Evolutionary conservation across 2,329 filamentous ascomycete genomes (phyloP).

Genomic region (Xylaria sp.): DNA sequence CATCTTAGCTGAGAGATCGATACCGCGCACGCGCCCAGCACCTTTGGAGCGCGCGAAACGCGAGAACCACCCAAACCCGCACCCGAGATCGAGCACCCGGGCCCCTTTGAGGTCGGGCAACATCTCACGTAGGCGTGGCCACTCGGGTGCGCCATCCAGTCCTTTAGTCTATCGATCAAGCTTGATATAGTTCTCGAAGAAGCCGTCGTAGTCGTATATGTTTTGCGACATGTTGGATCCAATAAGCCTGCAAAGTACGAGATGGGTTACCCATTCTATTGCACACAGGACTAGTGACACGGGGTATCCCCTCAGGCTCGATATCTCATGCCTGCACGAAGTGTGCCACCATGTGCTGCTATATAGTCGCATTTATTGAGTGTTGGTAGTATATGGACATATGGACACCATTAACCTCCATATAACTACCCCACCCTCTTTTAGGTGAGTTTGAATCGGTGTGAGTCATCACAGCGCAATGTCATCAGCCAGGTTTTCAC

Average conservation of each 20-base stretch:
- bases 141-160: constrained; percentile 57
- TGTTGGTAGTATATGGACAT: too few relatives aligned
- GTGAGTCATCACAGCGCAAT: background rate
- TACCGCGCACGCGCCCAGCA: constrained; percentile 51
- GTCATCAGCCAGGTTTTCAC: too few relatives aligned
- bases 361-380: background rate
- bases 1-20: constrained; percentile 60
- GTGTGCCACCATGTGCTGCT: background rate
- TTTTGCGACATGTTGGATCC: constrained; percentile 51
- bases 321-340: background rate
- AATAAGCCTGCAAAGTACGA: background rate
- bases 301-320: background rate
- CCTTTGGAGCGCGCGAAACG: constrained; percentile 56
- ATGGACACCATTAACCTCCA: too few relatives aligned
- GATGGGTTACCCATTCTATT: background rate
- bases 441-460: background rate
- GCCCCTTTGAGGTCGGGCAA: constrained; percentile 51
- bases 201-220: constrained; percentile 55
- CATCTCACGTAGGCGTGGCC: constrained; percentile 56
- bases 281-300: background rate
- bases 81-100: constrained; percentile 58
- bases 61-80: constrained; percentile 60
- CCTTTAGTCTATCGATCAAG: constrained; percentile 56
- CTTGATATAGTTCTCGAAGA: constrained; percentile 58
- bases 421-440: background rate